Evolutionary conservation across 2,329 filamentous ascomycete species (phyloP), one percentile per base, ranked within the genome.

Genomic region (Neonectria coccinea): DNA sequence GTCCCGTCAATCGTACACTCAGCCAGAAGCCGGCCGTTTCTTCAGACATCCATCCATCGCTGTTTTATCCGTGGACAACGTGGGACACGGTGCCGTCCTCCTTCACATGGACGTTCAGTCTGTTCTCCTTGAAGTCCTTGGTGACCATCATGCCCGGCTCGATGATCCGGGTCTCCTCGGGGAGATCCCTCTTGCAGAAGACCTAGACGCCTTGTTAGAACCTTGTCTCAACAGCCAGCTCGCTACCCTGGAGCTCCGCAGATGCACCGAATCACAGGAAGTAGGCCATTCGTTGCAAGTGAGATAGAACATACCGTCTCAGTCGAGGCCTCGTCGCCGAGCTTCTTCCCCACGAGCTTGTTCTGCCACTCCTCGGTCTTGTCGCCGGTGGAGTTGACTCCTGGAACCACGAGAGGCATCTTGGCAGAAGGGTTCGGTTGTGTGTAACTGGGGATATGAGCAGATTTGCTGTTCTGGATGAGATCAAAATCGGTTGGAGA

Each of bases 371-470:
- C 82, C 64, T 87, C 80, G 39, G 83, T 86, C 78, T 83, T 82
- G 75, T 79, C 74, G 67, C 81, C 77, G 66, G 79, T 79, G 66
- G 79, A 81, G 67, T 82, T 88, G 70, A 89, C 79, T 74, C 85
- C 86, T 59, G 88, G 87, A 18, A 89, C 83, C 71, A 90, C 83
- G 79, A 90, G 88, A 86, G 88, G 88, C 88, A 91, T 89, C 80
- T n/a, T 76, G 64, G 42, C 27, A 5, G 39, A 18, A 16, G 33
- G 42, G 41, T 25, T 25, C 25, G 6, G 25, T 5, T 25, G 25
- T 6, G 25, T 25, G 20, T 29, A 25, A 41, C 29, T 36, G 52
- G 20, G 39, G 20, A 59, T 39, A 53, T 11, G 59, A 42, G 31
- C 31, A 61, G 59, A 45, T 45, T 29, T 39, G 33, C 12, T n/a